Conservation (phyloP, 2,329 filamentous ascomycete species). For the Aspergillus costaricaensis region DNA sequence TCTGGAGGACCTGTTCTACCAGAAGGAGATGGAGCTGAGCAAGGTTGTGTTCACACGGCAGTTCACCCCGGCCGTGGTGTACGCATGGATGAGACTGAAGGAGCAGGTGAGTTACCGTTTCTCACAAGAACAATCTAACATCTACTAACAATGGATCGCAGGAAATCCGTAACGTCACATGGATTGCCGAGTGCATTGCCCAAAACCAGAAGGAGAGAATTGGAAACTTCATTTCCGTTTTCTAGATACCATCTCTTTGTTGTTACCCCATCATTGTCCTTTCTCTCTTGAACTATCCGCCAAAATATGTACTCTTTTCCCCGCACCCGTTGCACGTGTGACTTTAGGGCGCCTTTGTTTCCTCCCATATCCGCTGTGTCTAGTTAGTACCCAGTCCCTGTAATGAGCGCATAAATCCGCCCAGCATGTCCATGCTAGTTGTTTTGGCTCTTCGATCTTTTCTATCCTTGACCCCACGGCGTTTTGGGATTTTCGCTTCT, state of each 20-base stretch:
- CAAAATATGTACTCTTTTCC: not conserved
- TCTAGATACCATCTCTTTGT: constrained; percentile 55
- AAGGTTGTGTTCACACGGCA: constrained; percentile 94
- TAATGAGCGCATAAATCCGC: constrained; percentile 35
- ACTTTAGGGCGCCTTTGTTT: constrained; percentile 13
- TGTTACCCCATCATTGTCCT: constrained; percentile 21
- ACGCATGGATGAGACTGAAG: constrained; percentile 95
- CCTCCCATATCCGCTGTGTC: constrained; percentile 23
- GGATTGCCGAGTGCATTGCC: constrained; percentile 99
- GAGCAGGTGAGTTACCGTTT: constrained; percentile 73
- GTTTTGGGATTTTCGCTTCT: constrained; percentile 29
- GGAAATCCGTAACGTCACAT: constrained; percentile 99
- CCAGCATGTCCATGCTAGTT: constrained; percentile 23
- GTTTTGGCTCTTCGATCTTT: constrained; percentile 20
- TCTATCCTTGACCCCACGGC: constrained; percentile 24
- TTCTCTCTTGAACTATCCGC: constrained; percentile 10
- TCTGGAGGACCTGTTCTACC: constrained; percentile 96
- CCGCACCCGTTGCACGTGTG: not conserved
- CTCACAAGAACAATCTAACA: not conserved
- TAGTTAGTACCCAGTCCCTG: constrained; percentile 34
- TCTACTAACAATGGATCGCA: constrained; percentile 44
- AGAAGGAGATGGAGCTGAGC: constrained; percentile 98
- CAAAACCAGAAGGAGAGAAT: constrained; percentile 99
- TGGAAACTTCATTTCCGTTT: constrained; percentile 97
- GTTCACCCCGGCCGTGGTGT: constrained; percentile 92